Base-by-base conservation (phyloP, 2,329 filamentous ascomycete genomes). In the Arthroderma sp. region DNA sequence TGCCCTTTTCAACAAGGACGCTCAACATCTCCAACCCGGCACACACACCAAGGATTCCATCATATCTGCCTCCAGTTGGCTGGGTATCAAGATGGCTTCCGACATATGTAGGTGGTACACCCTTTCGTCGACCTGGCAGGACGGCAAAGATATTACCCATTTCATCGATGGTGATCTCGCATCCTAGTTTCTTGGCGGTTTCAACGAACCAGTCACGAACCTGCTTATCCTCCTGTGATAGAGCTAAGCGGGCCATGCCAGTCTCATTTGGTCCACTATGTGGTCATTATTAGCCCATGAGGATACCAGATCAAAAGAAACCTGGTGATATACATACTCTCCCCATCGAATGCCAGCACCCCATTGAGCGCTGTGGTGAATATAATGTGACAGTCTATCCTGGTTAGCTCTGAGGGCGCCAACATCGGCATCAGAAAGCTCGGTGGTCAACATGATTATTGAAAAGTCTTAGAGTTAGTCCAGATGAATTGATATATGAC, bases 131-230 rank as follows among this genome's bases (percentile, higher is more conserved):
- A 1, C 84, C 83, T 3, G 78, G 74, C 2, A 80, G 73, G 3
- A 85, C 69, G 1, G 83, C 82, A 57, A 89, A 91, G 49, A 82
- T 83, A 53, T 89, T 91, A 15, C 84, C 84, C 76, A 89, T 87
- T 28, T 75, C 68, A 57, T 91, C 85, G 1, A 86, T 62, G 0
- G 73, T 80, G 5, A 83, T 70, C 3, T 71, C 69, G 59, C 84
- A 89, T 6, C 80, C 82, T 0, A 87, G 65, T 0, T 65, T 66
- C 53, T 75, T 64, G 1, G 76, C 77, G 0, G 77, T 79, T 11
- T 77, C 60, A 0, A 79, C 71, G 51, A 91, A 87, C 84, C 84
- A 91, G 58, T 84, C 77, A 34, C 85, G 75, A 8, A 74, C 83
- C 54, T 74, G 63, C 56, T 80, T 83, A 58, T 89, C 85, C 1